Percentiles rank a stretch among this genome's conserved stretches.
Evolutionary conservation across 306 rosid genomes (phyloP).

Genomic region (Acacia melanoxylon): DNA sequence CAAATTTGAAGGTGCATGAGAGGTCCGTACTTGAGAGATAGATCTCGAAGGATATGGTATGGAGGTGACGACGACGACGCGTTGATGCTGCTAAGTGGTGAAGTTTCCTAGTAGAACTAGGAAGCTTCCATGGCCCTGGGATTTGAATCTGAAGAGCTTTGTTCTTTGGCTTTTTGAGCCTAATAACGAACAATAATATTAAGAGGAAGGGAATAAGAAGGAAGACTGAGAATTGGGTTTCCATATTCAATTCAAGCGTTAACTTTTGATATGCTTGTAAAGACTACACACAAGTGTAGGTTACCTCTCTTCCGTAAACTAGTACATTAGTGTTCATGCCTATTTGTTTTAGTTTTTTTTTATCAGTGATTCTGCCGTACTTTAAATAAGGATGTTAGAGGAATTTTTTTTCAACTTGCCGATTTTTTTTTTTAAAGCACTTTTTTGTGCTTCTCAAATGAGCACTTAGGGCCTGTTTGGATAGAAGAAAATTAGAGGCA

Average conservation of each 20-base stretch:
- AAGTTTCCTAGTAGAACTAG: slow-evolving; percentile 35
- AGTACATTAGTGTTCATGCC: no score
- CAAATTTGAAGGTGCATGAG: not conserved
- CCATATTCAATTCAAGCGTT: not conserved
- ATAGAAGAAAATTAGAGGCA: no score
- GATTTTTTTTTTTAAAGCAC: no score
- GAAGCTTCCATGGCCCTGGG: slow-evolving; percentile 35
- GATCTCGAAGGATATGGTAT: slow-evolving; percentile 17
- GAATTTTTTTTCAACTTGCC: no score
- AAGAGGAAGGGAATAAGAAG: not conserved
- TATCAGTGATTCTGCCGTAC: no score
- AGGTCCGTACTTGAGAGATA: slow-evolving; percentile 25
- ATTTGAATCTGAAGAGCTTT: not conserved
- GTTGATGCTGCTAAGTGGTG: slow-evolving; percentile 20
- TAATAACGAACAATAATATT: not conserved
- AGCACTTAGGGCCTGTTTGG: no score
- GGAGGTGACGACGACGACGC: not conserved
- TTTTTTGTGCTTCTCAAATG: no score
- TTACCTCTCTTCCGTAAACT: no score
- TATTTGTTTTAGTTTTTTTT: no score
- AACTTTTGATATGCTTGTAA: not conserved
- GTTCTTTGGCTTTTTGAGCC: not conserved
- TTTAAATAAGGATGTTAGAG: no score
- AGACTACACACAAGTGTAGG: no score
- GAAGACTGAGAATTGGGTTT: not conserved